Conservation (phyloP, 352 stramenopile species). For the Globisporangium mamillatum region DNA sequence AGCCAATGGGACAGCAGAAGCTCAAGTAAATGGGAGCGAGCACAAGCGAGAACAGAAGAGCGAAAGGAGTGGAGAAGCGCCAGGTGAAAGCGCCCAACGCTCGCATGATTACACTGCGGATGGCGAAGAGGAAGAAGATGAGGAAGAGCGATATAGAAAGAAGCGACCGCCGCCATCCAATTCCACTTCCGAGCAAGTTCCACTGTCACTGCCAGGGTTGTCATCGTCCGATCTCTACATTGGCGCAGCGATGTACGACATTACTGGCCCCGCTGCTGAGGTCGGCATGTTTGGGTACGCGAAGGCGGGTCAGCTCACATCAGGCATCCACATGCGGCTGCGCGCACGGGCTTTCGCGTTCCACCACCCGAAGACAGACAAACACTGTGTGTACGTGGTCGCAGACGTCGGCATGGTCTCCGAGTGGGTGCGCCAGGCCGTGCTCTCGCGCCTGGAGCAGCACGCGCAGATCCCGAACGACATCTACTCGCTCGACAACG, state of each 20-base stretch:
- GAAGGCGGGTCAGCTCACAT: slow-evolving; percentile 68
- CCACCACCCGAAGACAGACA: slow-evolving; percentile 26
- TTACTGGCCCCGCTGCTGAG: slow-evolving; percentile 77
- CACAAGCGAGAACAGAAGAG: not conserved
- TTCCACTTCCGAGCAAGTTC: not conserved
- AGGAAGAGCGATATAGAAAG: not conserved
- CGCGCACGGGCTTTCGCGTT: slow-evolving; percentile 83
- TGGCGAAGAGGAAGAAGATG: not conserved
- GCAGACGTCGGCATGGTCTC: slow-evolving; percentile 89
- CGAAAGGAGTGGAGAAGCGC: not conserved
- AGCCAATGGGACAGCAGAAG: not conserved
- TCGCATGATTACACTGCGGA: not conserved
- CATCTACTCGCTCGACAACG: slow-evolving; percentile 70
- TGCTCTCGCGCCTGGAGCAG: slow-evolving; percentile 55
- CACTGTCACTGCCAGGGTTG: not conserved
- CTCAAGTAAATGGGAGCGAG: not conserved
- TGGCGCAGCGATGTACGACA: slow-evolving; percentile 81
- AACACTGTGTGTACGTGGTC: slow-evolving; percentile 78
- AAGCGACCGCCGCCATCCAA: not conserved
- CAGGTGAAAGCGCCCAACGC: not conserved
- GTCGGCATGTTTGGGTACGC: slow-evolving; percentile 90
- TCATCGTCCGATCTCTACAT: slow-evolving; percentile 38
- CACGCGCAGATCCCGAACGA: slow-evolving; percentile 38
- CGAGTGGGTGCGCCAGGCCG: slow-evolving; percentile 83
- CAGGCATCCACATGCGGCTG: slow-evolving; percentile 86